Conservation (phyloP, 129 eudicot genomes). For the Apium graveolens region DNA sequence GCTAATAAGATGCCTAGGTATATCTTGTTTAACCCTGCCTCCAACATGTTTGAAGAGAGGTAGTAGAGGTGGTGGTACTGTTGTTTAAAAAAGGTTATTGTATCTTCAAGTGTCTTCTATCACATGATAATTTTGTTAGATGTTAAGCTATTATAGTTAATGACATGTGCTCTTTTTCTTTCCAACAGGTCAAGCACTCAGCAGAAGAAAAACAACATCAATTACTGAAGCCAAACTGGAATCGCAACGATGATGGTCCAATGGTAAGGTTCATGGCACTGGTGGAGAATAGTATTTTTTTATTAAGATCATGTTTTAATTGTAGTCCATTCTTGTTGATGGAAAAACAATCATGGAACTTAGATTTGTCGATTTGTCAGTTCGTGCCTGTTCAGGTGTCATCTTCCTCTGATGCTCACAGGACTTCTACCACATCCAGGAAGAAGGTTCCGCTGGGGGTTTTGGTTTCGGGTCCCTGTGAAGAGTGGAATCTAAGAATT, state of each 20-base stretch:
- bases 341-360: not conserved
- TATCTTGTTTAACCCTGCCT: not conserved
- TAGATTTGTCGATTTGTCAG: not conserved
- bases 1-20: not conserved
- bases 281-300: not conserved
- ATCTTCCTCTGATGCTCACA: slow-evolving; percentile 26
- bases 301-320: not conserved
- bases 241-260: slow-evolving; percentile 26
- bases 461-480: slow-evolving; percentile 20
- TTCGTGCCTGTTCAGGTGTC: slow-evolving; percentile 32
- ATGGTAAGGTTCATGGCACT: slow-evolving; percentile 36
- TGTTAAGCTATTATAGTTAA: not conserved
- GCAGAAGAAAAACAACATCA: slow-evolving; percentile 15
- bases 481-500: slow-evolving; percentile 14
- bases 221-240: slow-evolving; percentile 31
- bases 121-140: not conserved
- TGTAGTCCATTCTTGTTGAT: not conserved
- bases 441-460: slow-evolving; percentile 23
- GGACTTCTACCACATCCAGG: slow-evolving; percentile 7
- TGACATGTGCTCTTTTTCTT: not conserved
- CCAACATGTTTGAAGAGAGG: not conserved
- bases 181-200: slow-evolving; percentile 43
- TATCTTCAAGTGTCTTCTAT: not conserved
- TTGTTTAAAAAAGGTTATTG: not conserved
- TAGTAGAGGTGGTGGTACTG: not conserved